phyloP scores from a whole-genome alignment of 1,284 basidiomycete species.

The Mycena citricolor region DNA sequence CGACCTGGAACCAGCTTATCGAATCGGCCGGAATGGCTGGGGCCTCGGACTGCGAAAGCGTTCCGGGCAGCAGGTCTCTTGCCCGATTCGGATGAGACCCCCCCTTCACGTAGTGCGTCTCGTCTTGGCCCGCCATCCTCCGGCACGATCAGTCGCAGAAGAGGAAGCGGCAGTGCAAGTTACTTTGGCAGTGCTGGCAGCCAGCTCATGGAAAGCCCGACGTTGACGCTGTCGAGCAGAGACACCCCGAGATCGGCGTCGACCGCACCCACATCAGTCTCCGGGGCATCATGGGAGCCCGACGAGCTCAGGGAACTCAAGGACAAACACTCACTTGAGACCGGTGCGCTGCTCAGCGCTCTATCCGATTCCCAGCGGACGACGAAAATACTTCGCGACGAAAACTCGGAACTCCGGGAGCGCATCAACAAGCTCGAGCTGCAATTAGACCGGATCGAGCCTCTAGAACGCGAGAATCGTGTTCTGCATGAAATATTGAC shows the following conservation, averaged over 20 bases:
- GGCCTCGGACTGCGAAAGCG: slow-evolving; percentile 65
- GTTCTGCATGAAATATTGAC: slow-evolving; percentile 18
- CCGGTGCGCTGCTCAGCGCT: slow-evolving; percentile 63
- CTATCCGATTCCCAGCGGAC: slow-evolving; percentile 72
- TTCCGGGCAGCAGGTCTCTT: slow-evolving; percentile 70
- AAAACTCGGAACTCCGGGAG: slow-evolving; percentile 60
- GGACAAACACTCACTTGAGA: slow-evolving; percentile 68
- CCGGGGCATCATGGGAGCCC: slow-evolving; percentile 30
- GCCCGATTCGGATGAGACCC: slow-evolving; percentile 14
- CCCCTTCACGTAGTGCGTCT: too few relatives aligned
- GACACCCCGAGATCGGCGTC: slow-evolving; percentile 41
- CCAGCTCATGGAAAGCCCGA: slow-evolving; percentile 49
- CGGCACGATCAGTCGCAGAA: too few relatives aligned
- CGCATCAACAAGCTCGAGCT: slow-evolving; percentile 50
- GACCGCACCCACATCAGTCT: slow-evolving; percentile 49
- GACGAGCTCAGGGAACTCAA: slow-evolving; percentile 43
- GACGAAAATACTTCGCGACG: slow-evolving; percentile 60
- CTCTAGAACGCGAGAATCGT: slow-evolving; percentile 25
- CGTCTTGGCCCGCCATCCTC: too few relatives aligned
- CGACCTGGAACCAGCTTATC: slow-evolving; percentile 29
- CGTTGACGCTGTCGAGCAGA: slow-evolving; percentile 46
- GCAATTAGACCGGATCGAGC: slow-evolving; percentile 35
- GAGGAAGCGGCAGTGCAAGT: slow-evolving; percentile 28
- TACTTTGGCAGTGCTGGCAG: slow-evolving; percentile 28
- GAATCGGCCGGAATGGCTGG: slow-evolving; percentile 54